Percentiles rank a stretch among this genome's conserved stretches.
Evolutionary conservation across 2,329 filamentous ascomycete genomes (phyloP).

Genomic region (Sporothrix curviconia): DNA sequence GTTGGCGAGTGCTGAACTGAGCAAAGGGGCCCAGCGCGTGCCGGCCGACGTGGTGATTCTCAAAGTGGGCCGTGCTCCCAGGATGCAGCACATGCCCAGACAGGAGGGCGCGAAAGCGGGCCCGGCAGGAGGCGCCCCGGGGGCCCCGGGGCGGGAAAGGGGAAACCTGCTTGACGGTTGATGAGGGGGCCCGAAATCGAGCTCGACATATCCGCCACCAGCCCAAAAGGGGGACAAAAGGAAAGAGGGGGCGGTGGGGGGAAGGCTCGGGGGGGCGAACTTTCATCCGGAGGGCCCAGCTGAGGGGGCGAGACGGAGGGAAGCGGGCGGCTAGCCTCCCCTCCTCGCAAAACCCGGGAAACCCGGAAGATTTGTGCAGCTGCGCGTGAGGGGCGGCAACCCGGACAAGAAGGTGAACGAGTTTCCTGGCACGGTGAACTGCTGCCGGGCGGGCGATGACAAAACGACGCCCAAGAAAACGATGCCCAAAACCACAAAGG

Average conservation of each 20-base stretch:
- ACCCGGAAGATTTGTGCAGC: conserved; percentile 65
- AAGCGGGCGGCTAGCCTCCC: conserved; percentile 86
- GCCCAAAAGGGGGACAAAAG: conserved; percentile 21
- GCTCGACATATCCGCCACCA: background rate
- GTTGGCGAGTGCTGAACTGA: conserved; percentile 92
- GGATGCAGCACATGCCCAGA: no score
- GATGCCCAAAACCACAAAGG: background rate
- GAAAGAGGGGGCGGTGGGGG: background rate
- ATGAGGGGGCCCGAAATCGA: conserved; percentile 17
- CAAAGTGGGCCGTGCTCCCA: no score
- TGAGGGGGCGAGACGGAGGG: conserved; percentile 98
- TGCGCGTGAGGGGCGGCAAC: conserved; percentile 74
- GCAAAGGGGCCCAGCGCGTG: conserved; percentile 86
- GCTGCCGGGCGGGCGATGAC: conserved; percentile 44
- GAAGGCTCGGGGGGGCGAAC: conserved; percentile 63
- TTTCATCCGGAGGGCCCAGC: conserved; percentile 93
- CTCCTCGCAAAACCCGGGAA: conserved; percentile 68
- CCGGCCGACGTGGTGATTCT: conserved; percentile 91
- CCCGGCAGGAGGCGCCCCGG: conserved; percentile 25
- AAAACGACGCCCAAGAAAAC: conserved; percentile 22
- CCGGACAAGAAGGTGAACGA: conserved; percentile 93
- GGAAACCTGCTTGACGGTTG: conserved; percentile 15
- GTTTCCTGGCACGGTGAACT: conserved; percentile 87
- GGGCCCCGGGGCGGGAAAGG: no score
- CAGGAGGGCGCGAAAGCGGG: background rate